These are phyloP conservation scores for Wickerhamomyces kurtzmanii DNA, from an alignment of 805 yeast genomes.

Conservation along the genomic window DNA sequence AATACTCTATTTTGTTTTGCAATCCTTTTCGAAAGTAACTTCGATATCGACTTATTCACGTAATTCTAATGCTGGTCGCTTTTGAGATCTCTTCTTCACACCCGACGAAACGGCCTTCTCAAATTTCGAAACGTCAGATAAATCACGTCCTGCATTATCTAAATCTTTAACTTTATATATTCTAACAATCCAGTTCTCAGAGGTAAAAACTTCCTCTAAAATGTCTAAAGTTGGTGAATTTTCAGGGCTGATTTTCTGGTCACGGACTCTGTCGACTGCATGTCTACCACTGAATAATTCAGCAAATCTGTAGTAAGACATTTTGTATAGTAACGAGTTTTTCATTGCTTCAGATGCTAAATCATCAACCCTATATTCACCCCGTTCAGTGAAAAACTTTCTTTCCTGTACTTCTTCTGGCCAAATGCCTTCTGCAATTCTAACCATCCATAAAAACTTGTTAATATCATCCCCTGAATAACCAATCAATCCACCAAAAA, in stretches of 20 bases:
- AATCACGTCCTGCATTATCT: slow-evolving; percentile 80
- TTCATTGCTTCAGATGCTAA: slow-evolving; percentile 79
- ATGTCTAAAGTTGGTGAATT: slow-evolving; percentile 52
- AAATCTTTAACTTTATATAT: slow-evolving; percentile 84
- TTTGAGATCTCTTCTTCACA: slow-evolving; percentile 28
- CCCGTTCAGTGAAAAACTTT: slow-evolving; percentile 70
- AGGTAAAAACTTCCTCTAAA: slow-evolving; percentile 89
- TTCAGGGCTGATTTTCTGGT: slow-evolving; percentile 54
- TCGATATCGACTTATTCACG: too few relatives aligned
- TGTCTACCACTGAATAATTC: slow-evolving; percentile 53
- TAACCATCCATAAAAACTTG: slow-evolving; percentile 97
- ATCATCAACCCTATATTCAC: slow-evolving; percentile 83
- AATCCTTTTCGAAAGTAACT: too few relatives aligned
- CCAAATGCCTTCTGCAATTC: slow-evolving; percentile 99
- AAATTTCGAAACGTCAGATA: slow-evolving; percentile 45
- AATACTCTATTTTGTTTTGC: too few relatives aligned
- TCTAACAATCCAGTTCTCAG: slow-evolving; percentile 95
- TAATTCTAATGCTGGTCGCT: slow-evolving; percentile 46
- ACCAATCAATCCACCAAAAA: slow-evolving; percentile 91
- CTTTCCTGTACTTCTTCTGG: slow-evolving; percentile 94
- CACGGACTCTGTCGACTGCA: slow-evolving; percentile 80
- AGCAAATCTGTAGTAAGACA: slow-evolving; percentile 82
- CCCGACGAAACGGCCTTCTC: slow-evolving; percentile 26
- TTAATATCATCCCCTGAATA: slow-evolving; percentile 94
- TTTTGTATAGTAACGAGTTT: slow-evolving; percentile 86